These are phyloP conservation scores for Metschnikowia continentalis DNA, from an alignment of 805 yeast species.

Conservation along the genomic window DNA sequence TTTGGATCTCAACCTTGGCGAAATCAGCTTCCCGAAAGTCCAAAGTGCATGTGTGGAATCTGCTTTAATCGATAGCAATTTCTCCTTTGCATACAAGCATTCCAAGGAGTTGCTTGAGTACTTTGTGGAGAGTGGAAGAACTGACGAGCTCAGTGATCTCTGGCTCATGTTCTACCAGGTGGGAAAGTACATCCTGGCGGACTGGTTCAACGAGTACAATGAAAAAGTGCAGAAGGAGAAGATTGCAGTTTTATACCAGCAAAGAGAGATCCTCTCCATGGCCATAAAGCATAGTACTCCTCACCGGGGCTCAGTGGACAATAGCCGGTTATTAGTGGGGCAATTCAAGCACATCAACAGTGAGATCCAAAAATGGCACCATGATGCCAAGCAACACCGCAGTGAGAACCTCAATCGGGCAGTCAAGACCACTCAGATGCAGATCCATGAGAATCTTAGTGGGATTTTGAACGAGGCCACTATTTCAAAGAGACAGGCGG, in stretches of 20 bases:
- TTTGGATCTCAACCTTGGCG: slow-evolving; percentile 21
- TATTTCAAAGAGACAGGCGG: slow-evolving; percentile 28
- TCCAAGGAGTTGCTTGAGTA: slow-evolving; percentile 36
- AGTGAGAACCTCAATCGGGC: slow-evolving; percentile 11
- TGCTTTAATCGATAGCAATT: slow-evolving; percentile 60
- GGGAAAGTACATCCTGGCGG: slow-evolving; percentile 45
- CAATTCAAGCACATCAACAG: slow-evolving; percentile 58
- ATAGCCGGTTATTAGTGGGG: slow-evolving; percentile 50
- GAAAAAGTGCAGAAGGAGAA: slow-evolving; percentile 12
- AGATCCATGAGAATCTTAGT: slow-evolving; percentile 20
- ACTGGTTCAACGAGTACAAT: slow-evolving; percentile 19
- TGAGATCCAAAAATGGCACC: slow-evolving; percentile 25
- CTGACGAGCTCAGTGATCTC: slow-evolving; percentile 24
- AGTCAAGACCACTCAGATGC: slow-evolving; percentile 15
- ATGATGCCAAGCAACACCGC: slow-evolving; percentile 12
- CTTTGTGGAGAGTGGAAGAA: slow-evolving; percentile 10
- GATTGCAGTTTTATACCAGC: slow-evolving; percentile 36
- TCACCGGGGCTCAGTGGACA: slow-evolving; percentile 46
- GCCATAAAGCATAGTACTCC: slow-evolving; percentile 38
- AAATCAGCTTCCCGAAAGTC: slow-evolving; percentile 28
- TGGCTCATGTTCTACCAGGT: slow-evolving; percentile 80
- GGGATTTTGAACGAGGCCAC: slow-evolving; percentile 29
- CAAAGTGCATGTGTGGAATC: slow-evolving; percentile 59
- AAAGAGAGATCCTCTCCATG: slow-evolving; percentile 51
- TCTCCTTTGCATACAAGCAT: slow-evolving; percentile 50